Percentiles rank a stretch among this genome's conserved stretches.
Conservation (phyloP, 1,284 basidiomycete genomes). For the Leccinum subspadiceum region DNA sequence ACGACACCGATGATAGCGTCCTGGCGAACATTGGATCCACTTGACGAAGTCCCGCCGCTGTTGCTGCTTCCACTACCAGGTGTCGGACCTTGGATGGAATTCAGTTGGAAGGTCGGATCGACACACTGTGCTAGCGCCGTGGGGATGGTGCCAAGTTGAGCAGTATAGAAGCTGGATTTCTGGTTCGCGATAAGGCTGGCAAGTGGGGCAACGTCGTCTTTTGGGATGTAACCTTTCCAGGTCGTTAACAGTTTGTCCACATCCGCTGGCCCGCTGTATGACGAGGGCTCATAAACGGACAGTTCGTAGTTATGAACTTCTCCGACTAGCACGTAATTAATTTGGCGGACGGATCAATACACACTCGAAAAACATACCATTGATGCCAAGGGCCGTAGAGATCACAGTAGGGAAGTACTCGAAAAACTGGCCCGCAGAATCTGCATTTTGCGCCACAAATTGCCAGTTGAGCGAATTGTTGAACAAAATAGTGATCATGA, state of each 20-base stretch:
- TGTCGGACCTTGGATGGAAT: conserved; percentile 42
- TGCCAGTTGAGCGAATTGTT: conserved; percentile 56
- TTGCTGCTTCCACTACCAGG: conserved; percentile 25
- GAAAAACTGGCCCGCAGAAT: conserved; percentile 63
- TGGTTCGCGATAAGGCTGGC: conserved; percentile 53
- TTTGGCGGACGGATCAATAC: conserved; percentile 14
- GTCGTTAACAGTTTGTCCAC: conserved; percentile 50
- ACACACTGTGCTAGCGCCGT: conserved; percentile 56
- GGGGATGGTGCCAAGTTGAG: conserved; percentile 37
- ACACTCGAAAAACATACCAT: conserved; percentile 37
- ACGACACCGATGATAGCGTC: conserved; percentile 83
- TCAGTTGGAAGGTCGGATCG: conserved; percentile 55
- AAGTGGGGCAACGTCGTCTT: conserved; percentile 45
- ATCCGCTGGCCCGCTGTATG: conserved; percentile 50
- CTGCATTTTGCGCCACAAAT: conserved; percentile 51
- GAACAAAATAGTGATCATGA: conserved; percentile 59
- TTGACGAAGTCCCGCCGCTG: conserved; percentile 5
- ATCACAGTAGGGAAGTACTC: conserved; percentile 55
- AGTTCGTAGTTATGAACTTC: conserved; percentile 57
- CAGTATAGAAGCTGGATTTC: conserved; percentile 61
- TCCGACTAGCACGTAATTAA: conserved; percentile 23
- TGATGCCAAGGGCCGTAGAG: conserved; percentile 44
- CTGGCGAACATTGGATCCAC: conserved; percentile 42
- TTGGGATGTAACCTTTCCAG: conserved; percentile 61
- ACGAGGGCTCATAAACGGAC: conserved; percentile 54